Percentiles rank a stretch among this genome's conserved stretches.
phyloP scores from a whole-genome alignment of 2,329 filamentous ascomycete genomes.

The Hypoxylon sp. region DNA sequence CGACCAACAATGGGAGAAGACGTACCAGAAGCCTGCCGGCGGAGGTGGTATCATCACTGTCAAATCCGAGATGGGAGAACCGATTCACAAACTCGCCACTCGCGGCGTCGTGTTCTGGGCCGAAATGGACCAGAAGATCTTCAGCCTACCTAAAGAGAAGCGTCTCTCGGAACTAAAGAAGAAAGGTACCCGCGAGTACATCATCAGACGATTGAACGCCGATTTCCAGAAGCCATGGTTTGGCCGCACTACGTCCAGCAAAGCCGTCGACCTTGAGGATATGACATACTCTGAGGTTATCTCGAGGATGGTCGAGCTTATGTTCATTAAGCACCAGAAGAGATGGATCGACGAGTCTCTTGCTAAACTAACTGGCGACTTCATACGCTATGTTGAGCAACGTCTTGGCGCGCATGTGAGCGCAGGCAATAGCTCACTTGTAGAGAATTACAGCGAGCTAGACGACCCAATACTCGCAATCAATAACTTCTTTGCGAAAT shows the following conservation, averaged over 20 bases:
- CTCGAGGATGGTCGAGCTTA: slow-evolving; percentile 61
- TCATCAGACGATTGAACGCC: slow-evolving; percentile 62
- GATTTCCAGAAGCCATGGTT: slow-evolving; percentile 67
- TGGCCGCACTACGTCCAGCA: slow-evolving; percentile 59
- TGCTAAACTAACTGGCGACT: slow-evolving; percentile 45
- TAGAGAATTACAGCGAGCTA: slow-evolving; percentile 22
- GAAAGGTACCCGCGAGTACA: slow-evolving; percentile 57
- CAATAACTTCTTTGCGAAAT: slow-evolving; percentile 24
- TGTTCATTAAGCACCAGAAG: slow-evolving; percentile 55
- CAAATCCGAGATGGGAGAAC: slow-evolving; percentile 57
- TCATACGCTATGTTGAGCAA: slow-evolving; percentile 47
- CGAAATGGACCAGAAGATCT: slow-evolving; percentile 56
- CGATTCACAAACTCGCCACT: slow-evolving; percentile 59
- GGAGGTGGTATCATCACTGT: slow-evolving; percentile 51
- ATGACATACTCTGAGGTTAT: slow-evolving; percentile 65
- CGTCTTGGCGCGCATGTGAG: slow-evolving; percentile 34
- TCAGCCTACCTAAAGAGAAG: slow-evolving; percentile 53
- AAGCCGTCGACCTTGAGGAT: slow-evolving; percentile 61
- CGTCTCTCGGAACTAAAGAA: slow-evolving; percentile 59
- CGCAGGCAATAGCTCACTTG: neutral
- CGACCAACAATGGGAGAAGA: slow-evolving; percentile 62
- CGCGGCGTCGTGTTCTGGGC: slow-evolving; percentile 57
- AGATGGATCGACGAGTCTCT: slow-evolving; percentile 60
- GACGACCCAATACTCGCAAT: slow-evolving; percentile 30
- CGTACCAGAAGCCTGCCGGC: slow-evolving; percentile 57